Evolutionary conservation across 2,329 filamentous ascomycete genomes (phyloP), one percentile per base, ranked within the genome.

Genomic region (Ciborinia camelliae): DNA sequence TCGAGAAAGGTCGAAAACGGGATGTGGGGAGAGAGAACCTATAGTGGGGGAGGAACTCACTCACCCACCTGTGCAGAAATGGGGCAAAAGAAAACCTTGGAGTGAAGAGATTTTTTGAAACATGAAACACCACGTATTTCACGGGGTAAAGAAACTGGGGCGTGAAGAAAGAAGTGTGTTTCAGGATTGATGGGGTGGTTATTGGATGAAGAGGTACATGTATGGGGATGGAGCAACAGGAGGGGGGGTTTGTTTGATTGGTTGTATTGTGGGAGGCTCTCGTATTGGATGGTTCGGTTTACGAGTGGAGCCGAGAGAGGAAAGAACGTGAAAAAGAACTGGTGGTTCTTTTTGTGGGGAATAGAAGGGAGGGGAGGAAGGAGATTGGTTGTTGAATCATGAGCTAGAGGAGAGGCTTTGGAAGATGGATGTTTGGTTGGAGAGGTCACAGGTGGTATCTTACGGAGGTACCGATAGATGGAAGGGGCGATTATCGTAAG

Each of bases 91-190:
- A 32, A 43, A 28, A 32, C 28, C 54, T 43, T 58, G 28, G 37
- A 10, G 48, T 51, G 48, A 30, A 23, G 54, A 18, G 28, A 58
- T 32, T 58, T 57, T 45, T 12, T 47, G 55, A 58, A 58, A 58
- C 41, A 58, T 58, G 55, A 58, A 58, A 58, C 55, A 58, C 55
- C 55, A 58, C 55, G 55, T 58, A 58, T 47, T 58, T 58, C 41
- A 47, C 55, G 41, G 55, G 55, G 45, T 52, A 41, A 26, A n/a
- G 30, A 43, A 30, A n/a, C 30, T n/a, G 58, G 39, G 53, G 23
- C 35, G 52, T 26, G 52, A 28, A 12, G 23, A 45, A 51, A 51
- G 32, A 15, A 37, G 58, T 37, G 6, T 51, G 47, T 61, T 51
- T 50, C 45, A 61, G 32, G 45, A 61, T 28, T 14, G 26, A 23